Percentiles rank a stretch among this genome's conserved stretches.
Evolutionary conservation across 2,329 filamentous ascomycete genomes (phyloP).

Genomic region (Colletotrichum magnum): DNA sequence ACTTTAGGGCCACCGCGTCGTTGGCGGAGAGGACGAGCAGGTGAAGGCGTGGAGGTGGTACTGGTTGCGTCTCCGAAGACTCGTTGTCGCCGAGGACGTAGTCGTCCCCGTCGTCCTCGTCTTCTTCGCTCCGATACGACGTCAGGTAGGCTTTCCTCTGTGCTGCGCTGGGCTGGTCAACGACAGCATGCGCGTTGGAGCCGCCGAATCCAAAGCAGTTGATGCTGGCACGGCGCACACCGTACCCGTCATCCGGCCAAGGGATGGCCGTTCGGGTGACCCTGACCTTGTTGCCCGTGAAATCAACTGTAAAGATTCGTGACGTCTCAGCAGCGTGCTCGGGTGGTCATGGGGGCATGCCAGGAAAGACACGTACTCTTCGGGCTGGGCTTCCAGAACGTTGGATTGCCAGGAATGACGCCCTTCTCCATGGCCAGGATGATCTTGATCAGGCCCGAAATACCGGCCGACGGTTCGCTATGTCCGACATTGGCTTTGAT

Average conservation of each 20-base stretch:
- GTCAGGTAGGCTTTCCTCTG: no score
- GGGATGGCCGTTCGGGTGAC: slow-evolving; percentile 8
- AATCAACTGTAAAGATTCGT: no score
- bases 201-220: slow-evolving; percentile 55
- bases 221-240: slow-evolving; percentile 45
- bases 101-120: no score
- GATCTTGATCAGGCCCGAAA: slow-evolving; percentile 35
- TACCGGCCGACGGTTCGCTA: slow-evolving; percentile 47
- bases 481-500: slow-evolving; percentile 53
- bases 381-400: no score
- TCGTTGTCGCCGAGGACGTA: background rate
- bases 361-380: no score
- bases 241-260: background rate
- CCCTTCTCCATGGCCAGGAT: no score
- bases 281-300: background rate
- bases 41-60: slow-evolving; percentile 29
- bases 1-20: slow-evolving; percentile 1
- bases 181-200: slow-evolving; percentile 50
- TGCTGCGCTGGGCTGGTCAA: slow-evolving; percentile 22
- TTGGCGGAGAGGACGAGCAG: slow-evolving; percentile 42
- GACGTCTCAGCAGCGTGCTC: no score
- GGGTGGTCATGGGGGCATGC: no score
- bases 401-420: no score
- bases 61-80: background rate
- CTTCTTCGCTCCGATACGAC: no score